phyloP scores from a whole-genome alignment of 2,329 filamentous ascomycete genomes.

The Penicillium italicum region DNA sequence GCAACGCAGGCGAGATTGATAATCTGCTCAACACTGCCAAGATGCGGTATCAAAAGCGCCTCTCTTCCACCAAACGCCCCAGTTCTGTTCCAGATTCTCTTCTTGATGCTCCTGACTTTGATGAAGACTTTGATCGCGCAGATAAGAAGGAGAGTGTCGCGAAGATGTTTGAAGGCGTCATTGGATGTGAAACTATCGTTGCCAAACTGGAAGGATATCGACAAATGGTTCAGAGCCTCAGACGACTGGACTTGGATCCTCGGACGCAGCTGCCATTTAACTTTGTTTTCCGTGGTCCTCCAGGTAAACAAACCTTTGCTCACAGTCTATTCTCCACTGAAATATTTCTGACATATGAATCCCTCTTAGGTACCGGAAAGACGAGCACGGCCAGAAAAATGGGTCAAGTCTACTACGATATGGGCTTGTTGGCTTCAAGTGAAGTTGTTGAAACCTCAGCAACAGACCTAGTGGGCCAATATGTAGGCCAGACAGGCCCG shows the following conservation, averaged over 20 bases:
- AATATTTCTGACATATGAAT: background rate
- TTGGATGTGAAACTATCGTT: constrained; percentile 58
- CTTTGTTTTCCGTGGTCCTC: constrained; percentile 65
- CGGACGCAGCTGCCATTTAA: constrained; percentile 60
- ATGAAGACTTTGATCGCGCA: constrained; percentile 56
- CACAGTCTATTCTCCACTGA: background rate
- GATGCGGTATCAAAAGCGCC: constrained; percentile 46
- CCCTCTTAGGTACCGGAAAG: constrained; percentile 61
- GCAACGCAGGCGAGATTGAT: constrained; percentile 72
- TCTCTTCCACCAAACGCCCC: constrained; percentile 24
- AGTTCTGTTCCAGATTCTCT: background rate
- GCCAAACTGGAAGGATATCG: constrained; percentile 55
- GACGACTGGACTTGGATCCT: constrained; percentile 52
- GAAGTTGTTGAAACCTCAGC: constrained; percentile 66
- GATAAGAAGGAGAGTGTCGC: constrained; percentile 48
- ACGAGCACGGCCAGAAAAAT: constrained; percentile 70
- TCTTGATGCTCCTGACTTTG: constrained; percentile 48
- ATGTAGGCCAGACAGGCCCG: constrained; percentile 65
- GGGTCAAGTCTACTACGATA: constrained; percentile 71
- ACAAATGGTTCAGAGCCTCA: constrained; percentile 51
- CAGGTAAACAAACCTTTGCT: constrained; percentile 46
- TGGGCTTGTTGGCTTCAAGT: constrained; percentile 61
- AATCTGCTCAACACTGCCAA: constrained; percentile 62
- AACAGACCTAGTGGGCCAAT: constrained; percentile 65
- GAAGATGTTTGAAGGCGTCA: constrained; percentile 55